A percentile compares a stretch with the other conserved stretches of the same genome.
These are phyloP conservation scores for Stenogyne calaminthoides DNA, from an alignment of 305 asterid species.

Conservation along the genomic window DNA sequence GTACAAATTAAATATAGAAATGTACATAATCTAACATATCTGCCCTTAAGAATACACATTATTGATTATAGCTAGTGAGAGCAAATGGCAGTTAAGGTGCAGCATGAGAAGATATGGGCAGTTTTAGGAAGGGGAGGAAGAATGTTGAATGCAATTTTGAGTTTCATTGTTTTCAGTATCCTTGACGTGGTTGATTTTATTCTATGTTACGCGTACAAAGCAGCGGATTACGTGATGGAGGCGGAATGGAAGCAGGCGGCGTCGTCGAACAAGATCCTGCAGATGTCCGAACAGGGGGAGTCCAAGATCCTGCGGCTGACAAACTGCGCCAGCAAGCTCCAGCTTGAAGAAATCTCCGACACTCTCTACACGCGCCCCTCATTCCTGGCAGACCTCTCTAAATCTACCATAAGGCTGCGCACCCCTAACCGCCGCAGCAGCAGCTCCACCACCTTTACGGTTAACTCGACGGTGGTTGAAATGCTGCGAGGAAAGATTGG, in stretches of 20 bases:
- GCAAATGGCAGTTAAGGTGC: slow-evolving; percentile 29
- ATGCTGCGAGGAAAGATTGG: slow-evolving; percentile 65
- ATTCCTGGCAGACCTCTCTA: slow-evolving; percentile 49
- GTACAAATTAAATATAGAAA: too few relatives aligned
- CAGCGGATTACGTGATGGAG: slow-evolving; percentile 61
- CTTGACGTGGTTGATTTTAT: slow-evolving; percentile 68
- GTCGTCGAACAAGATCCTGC: slow-evolving; percentile 57
- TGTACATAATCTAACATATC: too few relatives aligned
- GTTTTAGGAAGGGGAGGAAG: slow-evolving; percentile 43
- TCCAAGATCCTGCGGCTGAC: slow-evolving; percentile 60
- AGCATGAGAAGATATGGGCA: not conserved
- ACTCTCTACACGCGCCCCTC: slow-evolving; percentile 76
- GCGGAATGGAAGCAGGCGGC: slow-evolving; percentile 81
- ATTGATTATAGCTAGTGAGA: too few relatives aligned
- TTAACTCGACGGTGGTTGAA: slow-evolving; percentile 61
- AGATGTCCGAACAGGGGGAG: slow-evolving; percentile 65
- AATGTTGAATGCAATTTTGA: slow-evolving; percentile 50
- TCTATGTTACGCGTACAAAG: slow-evolving; percentile 61
- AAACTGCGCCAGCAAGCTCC: slow-evolving; percentile 49
- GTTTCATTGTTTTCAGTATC: slow-evolving; percentile 54
- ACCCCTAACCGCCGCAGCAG: not conserved
- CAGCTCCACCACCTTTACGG: slow-evolving; percentile 31
- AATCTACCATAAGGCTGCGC: slow-evolving; percentile 35
- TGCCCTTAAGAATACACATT: too few relatives aligned
- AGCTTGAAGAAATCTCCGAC: slow-evolving; percentile 84